A percentile compares a stretch with the other conserved stretches of the same genome.
Conservation (phyloP, 306 rosid species). For the Corylus avellana region DNA sequence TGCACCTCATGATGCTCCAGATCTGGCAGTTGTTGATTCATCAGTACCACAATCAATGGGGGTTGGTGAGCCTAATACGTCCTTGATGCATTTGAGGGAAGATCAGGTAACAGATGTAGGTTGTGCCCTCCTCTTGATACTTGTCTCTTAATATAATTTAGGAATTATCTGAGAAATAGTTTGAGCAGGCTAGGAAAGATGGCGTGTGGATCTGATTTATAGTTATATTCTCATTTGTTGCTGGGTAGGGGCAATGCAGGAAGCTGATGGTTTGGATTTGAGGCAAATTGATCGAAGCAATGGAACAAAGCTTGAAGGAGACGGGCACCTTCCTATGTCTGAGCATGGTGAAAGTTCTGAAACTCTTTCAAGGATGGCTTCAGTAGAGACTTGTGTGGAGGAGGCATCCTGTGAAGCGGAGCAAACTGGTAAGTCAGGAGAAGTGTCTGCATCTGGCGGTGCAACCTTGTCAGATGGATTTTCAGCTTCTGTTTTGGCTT, state of each 20-base stretch:
- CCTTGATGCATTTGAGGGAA: constrained; percentile 56
- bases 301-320: constrained; percentile 47
- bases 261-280: constrained; percentile 59
- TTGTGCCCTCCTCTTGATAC: constrained; percentile 69
- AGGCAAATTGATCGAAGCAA: constrained; percentile 37
- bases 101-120: constrained; percentile 94
- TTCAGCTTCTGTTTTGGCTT: constrained; percentile 31
- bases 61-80: constrained; percentile 36
- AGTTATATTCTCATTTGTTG: constrained; percentile 75
- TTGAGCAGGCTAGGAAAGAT: constrained; percentile 34
- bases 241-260: constrained; percentile 97
- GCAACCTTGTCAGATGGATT: constrained; percentile 37
- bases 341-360: constrained; percentile 39
- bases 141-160: constrained; percentile 12
- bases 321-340: constrained; percentile 32
- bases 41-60: constrained; percentile 44
- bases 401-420: constrained; percentile 37
- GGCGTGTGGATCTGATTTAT: constrained; percentile 48
- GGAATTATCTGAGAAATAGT: constrained; percentile 19
- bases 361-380: constrained; percentile 34
- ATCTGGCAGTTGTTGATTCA: constrained; percentile 32
- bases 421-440: constrained; percentile 35
- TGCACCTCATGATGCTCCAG: constrained; percentile 36
- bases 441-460: constrained; percentile 40
- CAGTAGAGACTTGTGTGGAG: constrained; percentile 31